Evolutionary conservation across 1,284 basidiomycete genomes (phyloP).

Genomic region (Pseudozyma sp.): DNA sequence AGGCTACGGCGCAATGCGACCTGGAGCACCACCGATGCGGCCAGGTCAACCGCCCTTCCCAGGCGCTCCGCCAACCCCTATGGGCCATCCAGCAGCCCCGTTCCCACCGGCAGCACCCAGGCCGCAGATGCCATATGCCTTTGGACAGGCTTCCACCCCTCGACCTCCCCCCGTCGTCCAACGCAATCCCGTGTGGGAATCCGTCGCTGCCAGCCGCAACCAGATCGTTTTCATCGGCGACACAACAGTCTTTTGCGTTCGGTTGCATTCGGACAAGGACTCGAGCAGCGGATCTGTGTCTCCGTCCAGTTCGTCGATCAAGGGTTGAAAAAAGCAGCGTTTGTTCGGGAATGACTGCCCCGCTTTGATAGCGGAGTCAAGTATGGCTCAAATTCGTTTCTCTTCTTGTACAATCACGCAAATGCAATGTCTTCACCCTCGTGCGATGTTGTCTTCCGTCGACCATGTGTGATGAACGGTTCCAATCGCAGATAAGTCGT

Average conservation of each 20-base stretch:
- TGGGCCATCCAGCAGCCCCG: constrained; percentile 35
- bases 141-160: constrained; percentile 36
- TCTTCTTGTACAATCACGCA: constrained; percentile 19
- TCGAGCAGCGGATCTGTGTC: constrained; percentile 33
- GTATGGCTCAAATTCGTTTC: background rate
- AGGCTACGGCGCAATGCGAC: constrained; percentile 21
- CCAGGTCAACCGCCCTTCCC: constrained; percentile 31
- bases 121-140: constrained; percentile 53
- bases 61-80: constrained; percentile 23
- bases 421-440: background rate
- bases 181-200: constrained; percentile 65
- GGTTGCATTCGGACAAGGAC: constrained; percentile 50
- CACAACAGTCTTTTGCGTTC: constrained; percentile 59
- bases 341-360: too few species aligned
- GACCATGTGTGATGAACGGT: too few species aligned
- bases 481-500: too few species aligned
- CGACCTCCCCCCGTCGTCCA: constrained; percentile 48
- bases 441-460: background rate
- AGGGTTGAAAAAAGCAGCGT: constrained; percentile 18
- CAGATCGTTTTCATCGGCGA: constrained; percentile 67
- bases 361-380: background rate
- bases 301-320: constrained; percentile 34
- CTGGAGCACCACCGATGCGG: constrained; percentile 34
- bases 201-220: constrained; percentile 60
- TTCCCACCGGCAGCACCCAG: constrained; percentile 25